Evolutionary conservation across 345 rosid genomes (phyloP), one percentile per base, ranked within the genome.

Genomic region (Rhodamnia rubescens): DNA sequence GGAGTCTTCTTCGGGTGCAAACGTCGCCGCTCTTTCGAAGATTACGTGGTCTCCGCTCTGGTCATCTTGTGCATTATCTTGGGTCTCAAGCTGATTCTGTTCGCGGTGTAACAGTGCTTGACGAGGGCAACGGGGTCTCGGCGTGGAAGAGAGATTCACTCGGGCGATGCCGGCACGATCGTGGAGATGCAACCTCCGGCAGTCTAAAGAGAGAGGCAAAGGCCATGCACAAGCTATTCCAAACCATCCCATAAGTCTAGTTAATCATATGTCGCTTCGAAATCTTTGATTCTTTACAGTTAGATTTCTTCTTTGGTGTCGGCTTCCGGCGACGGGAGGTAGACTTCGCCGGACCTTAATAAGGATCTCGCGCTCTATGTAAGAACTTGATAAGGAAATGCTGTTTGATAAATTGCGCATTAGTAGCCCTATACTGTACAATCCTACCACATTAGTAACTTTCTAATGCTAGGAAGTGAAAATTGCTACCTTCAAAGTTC

Each of bases 1-100:
- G 89, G 89, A 61, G 44, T 87, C 59, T 15, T 91, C 26, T 86
- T 90, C 56, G 85, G 89, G 57, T 91, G 95, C 88, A 87, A 87
- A 59, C 81, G 59, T 53, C 85, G 27, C 7, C 89, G 86, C 52
- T 85, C 90, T 0, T 49, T 75, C 80, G 80, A 82, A 52, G 92
- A 87, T n/a, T 88, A 91, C 20, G 53, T 89, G 36, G 36, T 93
- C 57, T 86, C 89, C 32, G 90, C 87, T 86, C 32, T 89, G 85
- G 83, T 88, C 84, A 61, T 93, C 32, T 55, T 89, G 44, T 88
- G 94, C 64, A 89, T 90, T 53, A 81, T 90, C 74, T 56, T 82
- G 40, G 81, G 88, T 49, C 82, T 86, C 40, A 69, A 69, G 80
- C 13, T 69, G 80, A 9, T 69, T 69, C 80, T 69, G 80, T 36